Evolutionary conservation across 441 rosid genomes (phyloP).

Genomic region (Croton setiger): DNA sequence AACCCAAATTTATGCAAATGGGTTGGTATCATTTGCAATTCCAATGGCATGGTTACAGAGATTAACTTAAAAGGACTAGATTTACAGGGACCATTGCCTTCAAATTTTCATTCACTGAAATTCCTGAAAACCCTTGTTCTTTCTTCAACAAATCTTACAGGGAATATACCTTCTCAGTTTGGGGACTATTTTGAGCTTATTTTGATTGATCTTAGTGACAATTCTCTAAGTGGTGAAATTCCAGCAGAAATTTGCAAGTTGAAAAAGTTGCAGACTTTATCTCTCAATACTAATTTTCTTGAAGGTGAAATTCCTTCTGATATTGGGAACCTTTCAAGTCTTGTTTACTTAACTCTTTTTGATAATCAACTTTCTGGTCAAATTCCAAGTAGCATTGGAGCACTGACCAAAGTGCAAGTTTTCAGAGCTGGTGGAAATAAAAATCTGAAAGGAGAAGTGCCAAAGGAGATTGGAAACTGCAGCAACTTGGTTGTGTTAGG

Average conservation of each 20-base stretch:
- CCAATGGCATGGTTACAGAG: constrained; percentile 50
- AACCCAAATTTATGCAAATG: constrained; percentile 66
- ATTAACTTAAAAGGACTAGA: constrained; percentile 51
- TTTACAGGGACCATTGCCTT: constrained; percentile 66
- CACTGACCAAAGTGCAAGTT: constrained; percentile 48
- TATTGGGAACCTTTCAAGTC: constrained; percentile 61
- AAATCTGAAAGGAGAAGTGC: constrained; percentile 80
- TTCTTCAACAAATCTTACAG: constrained; percentile 68
- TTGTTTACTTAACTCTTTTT: constrained; percentile 57
- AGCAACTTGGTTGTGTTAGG: constrained; percentile 71
- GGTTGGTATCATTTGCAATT: constrained; percentile 73
- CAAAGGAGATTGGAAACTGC: constrained; percentile 88
- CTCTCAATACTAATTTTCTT: constrained; percentile 65
- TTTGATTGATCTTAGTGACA: constrained; percentile 66
- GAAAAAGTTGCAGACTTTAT: constrained; percentile 46
- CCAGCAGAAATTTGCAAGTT: constrained; percentile 67
- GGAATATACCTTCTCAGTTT: constrained; percentile 59
- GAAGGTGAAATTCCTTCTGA: constrained; percentile 71
- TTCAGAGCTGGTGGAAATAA: constrained; percentile 87
- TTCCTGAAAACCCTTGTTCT: constrained; percentile 57
- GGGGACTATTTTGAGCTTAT: constrained; percentile 55
- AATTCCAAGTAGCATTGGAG: constrained; percentile 70
- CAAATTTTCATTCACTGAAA: constrained; percentile 52
- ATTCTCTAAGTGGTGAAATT: constrained; percentile 69
- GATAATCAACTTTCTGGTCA: constrained; percentile 75